Percentiles rank a stretch among this genome's conserved stretches.
Evolutionary conservation across 768 basidiomycete species (phyloP).

Genomic region (Xerocomus brunneocitrinus): DNA sequence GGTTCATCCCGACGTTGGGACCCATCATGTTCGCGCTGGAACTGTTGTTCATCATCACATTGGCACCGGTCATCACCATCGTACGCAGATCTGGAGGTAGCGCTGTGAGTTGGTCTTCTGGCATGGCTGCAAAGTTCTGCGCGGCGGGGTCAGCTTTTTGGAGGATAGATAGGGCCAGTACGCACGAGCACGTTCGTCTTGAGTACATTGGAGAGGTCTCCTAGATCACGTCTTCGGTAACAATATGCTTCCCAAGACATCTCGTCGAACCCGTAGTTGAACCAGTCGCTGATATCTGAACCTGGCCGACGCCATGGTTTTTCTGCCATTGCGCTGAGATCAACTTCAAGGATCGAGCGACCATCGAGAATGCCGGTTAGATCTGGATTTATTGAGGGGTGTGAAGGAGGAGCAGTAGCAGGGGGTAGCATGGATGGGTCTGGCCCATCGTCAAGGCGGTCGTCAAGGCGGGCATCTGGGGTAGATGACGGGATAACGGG

Average conservation of each 20-base stretch:
- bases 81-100: slow-evolving; percentile 79
- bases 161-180: slow-evolving; percentile 9
- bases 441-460: slow-evolving; percentile 46
- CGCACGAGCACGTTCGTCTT: slow-evolving; percentile 81
- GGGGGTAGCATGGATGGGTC: slow-evolving; percentile 64
- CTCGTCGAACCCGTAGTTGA: slow-evolving; percentile 99
- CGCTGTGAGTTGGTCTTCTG: slow-evolving; percentile 72
- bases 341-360: slow-evolving; percentile 80
- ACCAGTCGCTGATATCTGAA: slow-evolving; percentile 94
- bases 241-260: slow-evolving; percentile 92
- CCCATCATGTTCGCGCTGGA: slow-evolving; percentile 55
- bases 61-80: slow-evolving; percentile 83
- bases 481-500: slow-evolving; percentile 16
- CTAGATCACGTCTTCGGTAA: slow-evolving; percentile 74
- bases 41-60: slow-evolving; percentile 68
- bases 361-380: slow-evolving; percentile 65
- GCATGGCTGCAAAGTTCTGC: slow-evolving; percentile 79
- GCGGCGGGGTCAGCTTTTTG: slow-evolving; percentile 3
- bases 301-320: slow-evolving; percentile 93
- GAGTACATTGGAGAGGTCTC: slow-evolving; percentile 73
- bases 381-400: slow-evolving; percentile 71
- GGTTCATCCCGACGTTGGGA: slow-evolving; percentile 44
- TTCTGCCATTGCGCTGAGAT: slow-evolving; percentile 65
- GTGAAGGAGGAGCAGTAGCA: slow-evolving; percentile 69
- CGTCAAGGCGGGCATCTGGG: slow-evolving; percentile 31